These are phyloP conservation scores for Straminergon stramineum DNA, from an alignment of 225 moss, liverwort and hornwort species.

Conservation along the genomic window DNA sequence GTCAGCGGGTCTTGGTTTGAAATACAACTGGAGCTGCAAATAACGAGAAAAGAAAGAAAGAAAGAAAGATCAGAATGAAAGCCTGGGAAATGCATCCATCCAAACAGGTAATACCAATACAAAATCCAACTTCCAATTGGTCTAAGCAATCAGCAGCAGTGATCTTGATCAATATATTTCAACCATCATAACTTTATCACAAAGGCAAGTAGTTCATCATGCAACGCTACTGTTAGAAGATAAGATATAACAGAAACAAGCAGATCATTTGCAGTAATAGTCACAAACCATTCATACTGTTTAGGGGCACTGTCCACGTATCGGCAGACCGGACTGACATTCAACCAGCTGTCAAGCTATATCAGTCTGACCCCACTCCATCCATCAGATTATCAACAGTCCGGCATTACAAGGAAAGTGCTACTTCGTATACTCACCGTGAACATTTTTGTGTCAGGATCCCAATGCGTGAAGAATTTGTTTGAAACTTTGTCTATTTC, in stretches of 20 bases:
- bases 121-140: background rate
- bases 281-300: background rate
- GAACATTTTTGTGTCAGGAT: constrained; percentile 96
- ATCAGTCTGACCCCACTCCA: background rate
- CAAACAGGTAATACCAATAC: background rate
- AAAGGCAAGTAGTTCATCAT: background rate
- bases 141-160: background rate
- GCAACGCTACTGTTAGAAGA: background rate
- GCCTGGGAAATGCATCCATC: background rate
- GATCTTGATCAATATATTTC: background rate
- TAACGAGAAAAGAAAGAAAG: too few species aligned
- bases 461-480: constrained; percentile 98
- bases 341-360: background rate
- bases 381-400: background rate
- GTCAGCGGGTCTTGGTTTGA: constrained; percentile 70
- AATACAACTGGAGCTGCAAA: constrained; percentile 83
- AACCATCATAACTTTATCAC: background rate
- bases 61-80: background rate
- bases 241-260: background rate
- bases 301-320: background rate
- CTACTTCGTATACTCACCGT: constrained; percentile 36
- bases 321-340: too few species aligned
- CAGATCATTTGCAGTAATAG: background rate
- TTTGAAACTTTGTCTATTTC: constrained; percentile 91
- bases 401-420: background rate